Evolutionary conservation across 164 flowering plant species (phyloP).

Genomic region (Litsea cubeba): DNA sequence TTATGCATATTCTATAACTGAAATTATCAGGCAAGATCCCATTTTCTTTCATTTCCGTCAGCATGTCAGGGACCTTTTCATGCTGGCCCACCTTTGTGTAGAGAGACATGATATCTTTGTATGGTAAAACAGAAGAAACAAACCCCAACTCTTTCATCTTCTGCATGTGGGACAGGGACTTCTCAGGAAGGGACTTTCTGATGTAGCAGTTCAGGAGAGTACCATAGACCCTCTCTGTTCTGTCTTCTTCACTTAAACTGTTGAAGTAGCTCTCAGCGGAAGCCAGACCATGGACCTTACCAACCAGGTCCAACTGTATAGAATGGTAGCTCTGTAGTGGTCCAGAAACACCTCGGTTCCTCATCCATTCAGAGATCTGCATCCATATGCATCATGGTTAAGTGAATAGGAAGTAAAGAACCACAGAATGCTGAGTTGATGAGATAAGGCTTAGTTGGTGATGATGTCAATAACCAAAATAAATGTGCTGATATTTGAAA

Average conservation of each 20-base stretch:
- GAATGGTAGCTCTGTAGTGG: slow-evolving; percentile 40
- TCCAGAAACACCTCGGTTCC: slow-evolving; percentile 32
- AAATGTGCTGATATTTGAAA: neutral
- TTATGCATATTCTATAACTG: slow-evolving; percentile 25
- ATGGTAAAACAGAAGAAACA: slow-evolving; percentile 16
- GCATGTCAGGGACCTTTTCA: slow-evolving; percentile 35
- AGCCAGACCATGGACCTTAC: slow-evolving; percentile 34
- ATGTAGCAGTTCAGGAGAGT: slow-evolving; percentile 42
- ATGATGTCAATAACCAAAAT: neutral
- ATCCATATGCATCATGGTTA: slow-evolving; percentile 7
- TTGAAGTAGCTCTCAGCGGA: slow-evolving; percentile 39
- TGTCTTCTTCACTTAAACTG: slow-evolving; percentile 16
- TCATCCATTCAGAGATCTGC: slow-evolving; percentile 90
- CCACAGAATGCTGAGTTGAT: no score
- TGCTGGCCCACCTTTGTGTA: slow-evolving; percentile 25
- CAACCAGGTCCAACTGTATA: slow-evolving; percentile 32
- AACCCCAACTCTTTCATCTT: slow-evolving; percentile 30
- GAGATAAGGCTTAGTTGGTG: no score
- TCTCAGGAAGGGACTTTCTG: slow-evolving; percentile 23
- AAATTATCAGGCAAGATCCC: slow-evolving; percentile 29
- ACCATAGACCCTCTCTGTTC: slow-evolving; percentile 19
- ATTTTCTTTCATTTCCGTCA: slow-evolving; percentile 43
- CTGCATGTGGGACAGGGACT: slow-evolving; percentile 37
- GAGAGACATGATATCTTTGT: slow-evolving; percentile 36
- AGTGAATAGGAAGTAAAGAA: neutral